Evolutionary conservation across 768 basidiomycete genomes (phyloP), one percentile per base, ranked within the genome.

Genomic region (Kwoniella europaea): DNA sequence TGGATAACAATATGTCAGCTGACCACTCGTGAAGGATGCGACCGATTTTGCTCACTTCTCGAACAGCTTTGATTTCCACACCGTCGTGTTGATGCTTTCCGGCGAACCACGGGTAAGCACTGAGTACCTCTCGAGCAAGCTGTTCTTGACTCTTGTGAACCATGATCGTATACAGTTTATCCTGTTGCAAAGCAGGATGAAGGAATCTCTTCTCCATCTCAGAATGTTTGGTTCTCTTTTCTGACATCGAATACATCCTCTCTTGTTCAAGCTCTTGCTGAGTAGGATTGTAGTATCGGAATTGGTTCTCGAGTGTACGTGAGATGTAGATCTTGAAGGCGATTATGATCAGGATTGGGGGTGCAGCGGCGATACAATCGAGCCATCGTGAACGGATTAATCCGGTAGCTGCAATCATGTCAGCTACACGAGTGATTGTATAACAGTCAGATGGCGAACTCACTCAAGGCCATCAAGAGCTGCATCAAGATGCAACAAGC

Each of bases 131-230:
- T 35, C 83, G 74, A 7, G 83, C 80, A 2, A 85, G 73, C 5
- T 73, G 64, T 65, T 85, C 84, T 67, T 85, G 84, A 4, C 73
- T 71, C 68, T 83, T 82, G 73, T 85, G 84, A 63, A 85, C 84
- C 72, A 86, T 84, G 72, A 85, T 72, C 0, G 82, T 81, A 71
- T 76, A 84, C 43, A 94, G 92, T 57, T 96, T 86, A 64, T 95
- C 93, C 13, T 88, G 84, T 74, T 94, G 89, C 58, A 99, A 86
- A 16, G 94, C 92, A 1, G 97, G 95, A 82, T 99, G 97, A 1
- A 95, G 92, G 85, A 98, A 99, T 35, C 96, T 90, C 81, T 90
- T 93, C 85, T 90, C 90, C 41, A 98, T 88, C 81, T 98, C 95
- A 0, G 88, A 87, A 58, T 89, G 89, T 64, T 91, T 89, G 0